These are phyloP conservation scores for Pleurotus tuoliensis DNA, from an alignment of 768 basidiomycete species.

Conservation along the genomic window DNA sequence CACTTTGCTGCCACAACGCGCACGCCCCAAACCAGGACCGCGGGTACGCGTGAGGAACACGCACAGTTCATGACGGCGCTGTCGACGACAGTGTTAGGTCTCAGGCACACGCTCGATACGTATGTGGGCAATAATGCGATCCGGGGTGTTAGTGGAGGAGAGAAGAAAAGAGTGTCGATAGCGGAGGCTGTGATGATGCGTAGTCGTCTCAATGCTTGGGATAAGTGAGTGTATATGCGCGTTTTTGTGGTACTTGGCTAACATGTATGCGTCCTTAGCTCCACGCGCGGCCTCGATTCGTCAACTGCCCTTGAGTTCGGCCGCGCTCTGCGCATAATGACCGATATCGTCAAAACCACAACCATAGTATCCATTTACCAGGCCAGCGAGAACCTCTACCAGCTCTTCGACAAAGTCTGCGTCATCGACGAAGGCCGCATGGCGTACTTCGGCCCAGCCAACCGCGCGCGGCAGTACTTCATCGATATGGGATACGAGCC, in stretches of 20 bases:
- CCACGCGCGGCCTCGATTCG: constrained; percentile 62
- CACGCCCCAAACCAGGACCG: constrained; percentile 51
- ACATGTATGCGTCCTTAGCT: constrained; percentile 30
- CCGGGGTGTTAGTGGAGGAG: constrained; percentile 53
- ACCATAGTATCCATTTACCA: constrained; percentile 86
- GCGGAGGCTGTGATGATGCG: constrained; percentile 60
- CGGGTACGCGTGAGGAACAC: constrained; percentile 36
- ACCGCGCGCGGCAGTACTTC: constrained; percentile 44
- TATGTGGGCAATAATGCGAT: constrained; percentile 63
- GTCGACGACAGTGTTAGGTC: constrained; percentile 67
- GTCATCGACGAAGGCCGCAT: constrained; percentile 72
- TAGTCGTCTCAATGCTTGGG: constrained; percentile 58
- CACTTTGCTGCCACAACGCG: constrained; percentile 66
- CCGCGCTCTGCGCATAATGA: constrained; percentile 58
- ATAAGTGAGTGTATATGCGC: constrained; percentile 44
- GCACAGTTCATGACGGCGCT: constrained; percentile 48
- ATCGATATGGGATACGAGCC: constrained; percentile 40
- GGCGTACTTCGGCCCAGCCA: constrained; percentile 70
- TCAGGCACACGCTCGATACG: constrained; percentile 54
- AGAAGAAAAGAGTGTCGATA: constrained; percentile 58
- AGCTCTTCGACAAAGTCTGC: constrained; percentile 72
- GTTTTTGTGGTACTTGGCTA: constrained; percentile 10
- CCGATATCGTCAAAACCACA: constrained; percentile 48
- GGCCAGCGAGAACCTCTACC: constrained; percentile 56
- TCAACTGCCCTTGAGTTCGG: constrained; percentile 74